A percentile compares a stretch with the other conserved stretches of the same genome.
phyloP scores from a whole-genome alignment of 1,139 yeast genomes.

The Geotrichum macrosporum region DNA sequence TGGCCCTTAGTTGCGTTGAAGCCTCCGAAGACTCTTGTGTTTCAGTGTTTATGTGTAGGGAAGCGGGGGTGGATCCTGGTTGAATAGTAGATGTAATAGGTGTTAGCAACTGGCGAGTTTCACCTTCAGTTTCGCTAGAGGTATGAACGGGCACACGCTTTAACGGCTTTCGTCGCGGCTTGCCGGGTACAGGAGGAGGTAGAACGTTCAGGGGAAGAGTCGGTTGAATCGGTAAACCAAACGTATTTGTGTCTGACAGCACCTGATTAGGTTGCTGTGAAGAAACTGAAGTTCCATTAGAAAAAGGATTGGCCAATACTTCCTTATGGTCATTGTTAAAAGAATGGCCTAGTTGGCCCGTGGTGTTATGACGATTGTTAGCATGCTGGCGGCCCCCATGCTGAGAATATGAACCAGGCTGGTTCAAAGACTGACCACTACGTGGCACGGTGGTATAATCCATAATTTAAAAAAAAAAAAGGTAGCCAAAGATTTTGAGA shows the following conservation, averaged over 20 bases:
- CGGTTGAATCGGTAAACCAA: too few relatives aligned
- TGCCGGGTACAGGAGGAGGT: not conserved
- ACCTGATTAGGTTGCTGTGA: not conserved
- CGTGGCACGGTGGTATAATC: too few relatives aligned
- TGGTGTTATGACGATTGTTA: too few relatives aligned
- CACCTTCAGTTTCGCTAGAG: not conserved
- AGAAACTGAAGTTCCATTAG: not conserved
- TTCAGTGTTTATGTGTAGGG: not conserved
- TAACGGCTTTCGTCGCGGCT: conserved; percentile 14
- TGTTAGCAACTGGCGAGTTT: conserved; percentile 2
- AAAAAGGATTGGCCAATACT: not conserved
- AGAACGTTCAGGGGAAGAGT: not conserved
- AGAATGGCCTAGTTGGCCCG: too few relatives aligned
- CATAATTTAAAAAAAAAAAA: too few relatives aligned
- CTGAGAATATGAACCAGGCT: too few relatives aligned
- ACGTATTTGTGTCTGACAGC: not conserved
- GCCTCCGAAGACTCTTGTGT: not conserved
- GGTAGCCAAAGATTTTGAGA: too few relatives aligned
- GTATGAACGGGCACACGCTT: conserved; percentile 16
- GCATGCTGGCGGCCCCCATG: too few relatives aligned
- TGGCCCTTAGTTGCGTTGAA: not conserved
- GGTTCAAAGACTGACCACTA: too few relatives aligned
- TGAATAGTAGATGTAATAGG: not conserved
- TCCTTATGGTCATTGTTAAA: not conserved
- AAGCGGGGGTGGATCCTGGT: not conserved